Base-by-base conservation (phyloP, 305 asterid genomes). In the Lippia alba region DNA sequence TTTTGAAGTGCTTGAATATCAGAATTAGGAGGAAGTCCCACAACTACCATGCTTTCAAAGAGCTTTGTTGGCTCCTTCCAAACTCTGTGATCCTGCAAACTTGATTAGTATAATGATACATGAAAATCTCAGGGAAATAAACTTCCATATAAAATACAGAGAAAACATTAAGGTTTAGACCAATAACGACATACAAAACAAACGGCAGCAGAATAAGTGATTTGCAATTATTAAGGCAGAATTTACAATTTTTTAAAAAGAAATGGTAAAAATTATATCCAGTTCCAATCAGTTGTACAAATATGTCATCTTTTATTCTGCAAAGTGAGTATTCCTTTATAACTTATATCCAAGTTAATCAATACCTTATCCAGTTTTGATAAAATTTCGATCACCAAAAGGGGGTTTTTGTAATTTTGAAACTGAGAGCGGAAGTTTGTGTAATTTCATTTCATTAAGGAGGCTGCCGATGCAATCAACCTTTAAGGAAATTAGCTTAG, bases 21-120 rank as follows among this genome's bases (percentile, higher is more conserved):
- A 78, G 86, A 80, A 67, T 61, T 80, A 20, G 95, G 91, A 78
- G 83, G 91, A 65, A 88, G 90, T 66, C 95, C 95, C 71, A 86
- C 86, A 65, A 88, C 88, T 45, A 88, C 92, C 89, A 88, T 72
- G 84, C 90, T 88, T 76, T 88, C 95, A 57, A 88, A 82, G 55
- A 84, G 83, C 80, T 81, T 81, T 40, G 91, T 77, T 49, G 86
- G 87, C 68, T 84, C 90, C 74, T 80, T 88, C 91, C 89, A 81
- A 61, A 86, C 85, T 78, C 79, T 84, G 75, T 88, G 88, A 77
- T 86, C 90, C 95, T 88, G 88, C 79, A 78, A 45, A 75, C 66
- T 67, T 74, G 15, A 69, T 75, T 64, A 66, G 56, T 30, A 74
- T 64, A 55, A 77, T 72, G 64, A 75, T 75, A 81, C 15, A 67